Percentiles rank a stretch among this genome's conserved stretches.
These are phyloP conservation scores for Rhynchosporium agropyri DNA, from an alignment of 2,329 filamentous ascomycete genomes.

Conservation along the genomic window DNA sequence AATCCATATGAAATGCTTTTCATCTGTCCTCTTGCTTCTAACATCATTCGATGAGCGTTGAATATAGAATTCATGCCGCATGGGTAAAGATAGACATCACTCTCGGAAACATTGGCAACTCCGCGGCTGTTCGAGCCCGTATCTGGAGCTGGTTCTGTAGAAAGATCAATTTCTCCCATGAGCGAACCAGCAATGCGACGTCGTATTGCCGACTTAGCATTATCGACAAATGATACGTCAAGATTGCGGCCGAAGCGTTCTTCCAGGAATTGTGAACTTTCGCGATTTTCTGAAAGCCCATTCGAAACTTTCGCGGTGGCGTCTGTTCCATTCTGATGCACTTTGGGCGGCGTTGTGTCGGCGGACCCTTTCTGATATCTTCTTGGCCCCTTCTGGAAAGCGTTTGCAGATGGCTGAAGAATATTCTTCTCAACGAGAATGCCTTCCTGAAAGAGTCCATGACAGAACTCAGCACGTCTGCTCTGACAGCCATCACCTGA, in stretches of 20 bases:
- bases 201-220: conserved; percentile 83
- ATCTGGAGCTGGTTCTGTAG: conserved; percentile 55
- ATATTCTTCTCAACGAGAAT: conserved; percentile 56
- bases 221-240: conserved; percentile 73
- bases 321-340: conserved; percentile 25
- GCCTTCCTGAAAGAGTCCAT: conserved; percentile 71
- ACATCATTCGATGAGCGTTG: conserved; percentile 76
- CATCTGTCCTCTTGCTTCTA: conserved; percentile 62
- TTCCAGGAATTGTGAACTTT: conserved; percentile 83
- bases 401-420: conserved; percentile 32
- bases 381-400: conserved; percentile 60
- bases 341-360: conserved; percentile 44
- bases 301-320: conserved; percentile 1
- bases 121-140: conserved; percentile 55
- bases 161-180: conserved; percentile 69
- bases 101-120: conserved; percentile 70
- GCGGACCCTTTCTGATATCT: conserved; percentile 72
- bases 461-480: conserved; percentile 86
- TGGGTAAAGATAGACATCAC: conserved; percentile 87
- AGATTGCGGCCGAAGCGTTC: conserved; percentile 93
- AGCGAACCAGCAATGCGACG: conserved; percentile 87
- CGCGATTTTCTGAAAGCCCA: conserved; percentile 47
- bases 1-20: conserved; percentile 96
- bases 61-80: conserved; percentile 96
- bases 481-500: conserved; percentile 91